Evolutionary conservation across 148 eudicot species (phyloP).

Genomic region (Hydrangea macrophylla): DNA sequence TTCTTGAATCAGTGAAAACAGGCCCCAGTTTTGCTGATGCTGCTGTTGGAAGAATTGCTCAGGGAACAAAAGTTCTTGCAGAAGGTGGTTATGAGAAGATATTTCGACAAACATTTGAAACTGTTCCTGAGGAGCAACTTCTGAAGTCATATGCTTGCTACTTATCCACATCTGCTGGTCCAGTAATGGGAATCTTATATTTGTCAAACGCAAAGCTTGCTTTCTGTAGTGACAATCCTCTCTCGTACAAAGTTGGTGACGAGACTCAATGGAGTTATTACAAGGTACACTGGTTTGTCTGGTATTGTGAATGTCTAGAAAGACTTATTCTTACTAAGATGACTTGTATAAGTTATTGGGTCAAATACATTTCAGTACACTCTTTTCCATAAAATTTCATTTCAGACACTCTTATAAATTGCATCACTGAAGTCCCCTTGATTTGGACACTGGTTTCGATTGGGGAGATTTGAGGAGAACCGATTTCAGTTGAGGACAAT

Average conservation of each 20-base stretch:
- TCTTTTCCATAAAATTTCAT: no score
- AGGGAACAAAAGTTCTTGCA: constrained; percentile 39
- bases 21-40: constrained; percentile 48
- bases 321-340: no score
- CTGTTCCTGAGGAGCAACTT: constrained; percentile 34
- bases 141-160: constrained; percentile 42
- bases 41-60: constrained; percentile 43
- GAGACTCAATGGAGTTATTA: constrained; percentile 28
- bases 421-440: no score
- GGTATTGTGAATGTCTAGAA: no score
- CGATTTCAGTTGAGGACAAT: no score
- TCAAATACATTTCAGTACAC: no score
- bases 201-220: constrained; percentile 43
- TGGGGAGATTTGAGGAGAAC: no score
- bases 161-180: constrained; percentile 46
- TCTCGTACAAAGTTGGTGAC: constrained; percentile 20
- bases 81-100: constrained; percentile 53
- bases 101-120: constrained; percentile 37
- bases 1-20: constrained; percentile 32
- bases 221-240: constrained; percentile 52
- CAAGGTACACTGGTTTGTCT: constrained; percentile 17
- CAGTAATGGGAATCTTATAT: constrained; percentile 56
- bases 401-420: no score
- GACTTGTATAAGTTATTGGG: no score
- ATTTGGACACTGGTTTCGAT: no score